Evolutionary conservation across 306 rosid genomes (phyloP), one percentile per base, ranked within the genome.

Genomic region (Ormosia emarginata): DNA sequence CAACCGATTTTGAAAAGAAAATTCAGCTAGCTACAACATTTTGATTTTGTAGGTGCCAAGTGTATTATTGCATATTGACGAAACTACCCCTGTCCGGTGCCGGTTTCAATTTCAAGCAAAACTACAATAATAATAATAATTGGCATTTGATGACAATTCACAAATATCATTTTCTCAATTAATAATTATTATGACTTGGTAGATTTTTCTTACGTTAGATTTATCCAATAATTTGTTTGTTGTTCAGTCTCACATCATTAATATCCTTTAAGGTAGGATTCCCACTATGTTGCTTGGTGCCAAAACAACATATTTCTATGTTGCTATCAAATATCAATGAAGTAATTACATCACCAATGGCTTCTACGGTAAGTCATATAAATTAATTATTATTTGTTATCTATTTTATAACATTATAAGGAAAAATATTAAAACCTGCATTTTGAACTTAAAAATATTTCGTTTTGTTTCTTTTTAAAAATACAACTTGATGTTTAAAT

Each of bases 1-100:
- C 94, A 87, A 81, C 88, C 86, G 72, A 82, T 8, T 87, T 90
- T 87, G 82, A 90, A 85, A 59, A 78, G 65, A 76, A 65, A 18
- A n/a, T 71, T 85, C 82, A 62, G 85, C 57, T 61, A 74, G 65
- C 53, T 13, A 9, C 9, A 2, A 4, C 36, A 58, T 15, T 82
- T 66, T n/a, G 11, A 24, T 24, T 24, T 66, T 76, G 32, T 50
- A 67, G 24, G 24, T 0, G 59, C 47, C 39, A 72, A 79, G 37
- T 17, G 50, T 1, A 24, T 37, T 1, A 18, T 29, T 32, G 11
- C 2, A 15, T 17, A 56, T 73, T 85, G 83, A 88, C 97, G 58
- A 43, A 71, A 61, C 33, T 88, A 18, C 44, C 89, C 92, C 34
- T 44, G 0, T 3, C 24, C 0, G 0, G 12, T 29, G 50, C 30